Evolutionary conservation across 495 filamentous ascomycete species (phyloP).

Genomic region (Penicillium egyptiacum): DNA sequence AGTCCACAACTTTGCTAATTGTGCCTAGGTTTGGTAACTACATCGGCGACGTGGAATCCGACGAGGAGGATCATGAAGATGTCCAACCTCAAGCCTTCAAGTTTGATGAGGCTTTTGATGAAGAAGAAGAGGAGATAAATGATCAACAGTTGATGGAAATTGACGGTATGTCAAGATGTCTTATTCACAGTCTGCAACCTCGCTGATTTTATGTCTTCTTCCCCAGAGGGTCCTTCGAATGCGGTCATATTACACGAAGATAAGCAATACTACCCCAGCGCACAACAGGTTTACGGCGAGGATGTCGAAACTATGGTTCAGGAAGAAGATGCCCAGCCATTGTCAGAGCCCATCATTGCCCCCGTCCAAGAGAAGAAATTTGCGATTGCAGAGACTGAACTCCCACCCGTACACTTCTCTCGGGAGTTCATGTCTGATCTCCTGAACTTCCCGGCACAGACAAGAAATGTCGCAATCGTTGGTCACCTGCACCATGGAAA

Average conservation of each 20-base stretch:
- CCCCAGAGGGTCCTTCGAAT: slow-evolving; percentile 88
- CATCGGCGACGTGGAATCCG: slow-evolving; percentile 89
- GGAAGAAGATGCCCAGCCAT: slow-evolving; percentile 93
- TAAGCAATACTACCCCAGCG: slow-evolving; percentile 98
- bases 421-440: slow-evolving; percentile 93
- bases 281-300: slow-evolving; percentile 88
- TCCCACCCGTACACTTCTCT: slow-evolving; percentile 83
- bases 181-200: neutral
- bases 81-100: slow-evolving; percentile 72
- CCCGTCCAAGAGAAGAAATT: slow-evolving; percentile 95
- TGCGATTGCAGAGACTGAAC: slow-evolving; percentile 83
- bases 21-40: slow-evolving; percentile 83
- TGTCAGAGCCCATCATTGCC: slow-evolving; percentile 89
- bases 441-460: slow-evolving; percentile 93
- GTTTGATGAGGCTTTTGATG: slow-evolving; percentile 70
- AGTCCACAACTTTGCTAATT: slow-evolving; percentile 4
- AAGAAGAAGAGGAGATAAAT: slow-evolving; percentile 57
- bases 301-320: slow-evolving; percentile 95
- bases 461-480: slow-evolving; percentile 85
- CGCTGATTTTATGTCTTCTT: slow-evolving; percentile 16
- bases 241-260: slow-evolving; percentile 96
- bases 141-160: slow-evolving; percentile 92
- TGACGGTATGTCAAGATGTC: slow-evolving; percentile 58
- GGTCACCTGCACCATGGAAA: slow-evolving; percentile 98
- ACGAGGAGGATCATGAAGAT: slow-evolving; percentile 77